Base-by-base conservation (phyloP, 2,329 filamentous ascomycete species). In the Elsinoe necatrix region DNA sequence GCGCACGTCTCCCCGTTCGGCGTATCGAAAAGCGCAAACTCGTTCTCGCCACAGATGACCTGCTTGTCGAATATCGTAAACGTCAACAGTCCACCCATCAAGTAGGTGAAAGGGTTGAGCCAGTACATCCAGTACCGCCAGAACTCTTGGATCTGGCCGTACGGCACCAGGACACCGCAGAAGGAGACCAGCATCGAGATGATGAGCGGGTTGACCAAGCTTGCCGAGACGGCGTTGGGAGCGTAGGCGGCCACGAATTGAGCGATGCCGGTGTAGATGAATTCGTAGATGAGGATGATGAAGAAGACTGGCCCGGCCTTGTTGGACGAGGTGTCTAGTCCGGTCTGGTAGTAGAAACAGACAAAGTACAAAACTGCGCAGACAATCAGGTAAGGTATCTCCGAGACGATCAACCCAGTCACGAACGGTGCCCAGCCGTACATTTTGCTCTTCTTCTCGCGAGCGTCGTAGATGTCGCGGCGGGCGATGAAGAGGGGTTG, bases 371-470 rank as follows among this genome's bases (percentile, higher is more conserved):
- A 58, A 16, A 87, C 70, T 7, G 78, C 82, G 2, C 82, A 81
- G 16, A 88, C 57, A 20, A 81, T 73, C 34, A 81, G 76, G 69
- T 78, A 90, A 0, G 85, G 85, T 1, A 89, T 75, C 68, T 90
- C 87, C 45, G 85, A 83, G 2, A 86, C 57, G 58, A 89, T 80
- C 63, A 87, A 86, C 63, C 83, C 80, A 0, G 85, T 72, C 66
- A 88, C 79, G 69, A 90, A 89, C 0, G 79, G 82, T 60, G 80
- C 76, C 86, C 86, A 90, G 0, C 83, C 86, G 71, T 90, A 91
- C 1, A 83, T 78, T 64, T 88, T 87, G 66, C 78, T 81, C 1
- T 84, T 79, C 31, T 80, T 75, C 65, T 83, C 80, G 52, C 80
- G 78, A 3, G 74, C 77, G 66, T 83, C 80, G 67, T 81, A 83